Evolutionary conservation across 371 early-diverging fungal genomes (phyloP).

Genomic region (Mucor racemosus): DNA sequence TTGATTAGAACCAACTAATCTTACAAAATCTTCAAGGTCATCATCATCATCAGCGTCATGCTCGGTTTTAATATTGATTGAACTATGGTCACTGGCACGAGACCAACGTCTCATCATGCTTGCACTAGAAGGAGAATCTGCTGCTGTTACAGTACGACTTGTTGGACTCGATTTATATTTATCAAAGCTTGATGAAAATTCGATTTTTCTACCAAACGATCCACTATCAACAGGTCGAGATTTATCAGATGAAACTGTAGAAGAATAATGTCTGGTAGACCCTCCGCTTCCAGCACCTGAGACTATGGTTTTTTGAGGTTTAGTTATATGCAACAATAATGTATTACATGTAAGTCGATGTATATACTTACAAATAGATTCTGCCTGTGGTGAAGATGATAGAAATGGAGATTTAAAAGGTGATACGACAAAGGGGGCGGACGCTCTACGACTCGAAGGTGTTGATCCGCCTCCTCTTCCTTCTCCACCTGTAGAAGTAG

Average conservation of each 20-base stretch:
- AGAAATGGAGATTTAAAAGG: constrained; percentile 80
- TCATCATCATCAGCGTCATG: constrained; percentile 33
- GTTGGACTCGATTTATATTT: constrained; percentile 36
- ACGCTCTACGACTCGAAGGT: constrained; percentile 20
- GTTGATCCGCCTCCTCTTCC: background rate
- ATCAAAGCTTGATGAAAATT: constrained; percentile 46
- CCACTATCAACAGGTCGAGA: constrained; percentile 14
- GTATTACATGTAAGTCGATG: background rate
- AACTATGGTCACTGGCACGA: constrained; percentile 40
- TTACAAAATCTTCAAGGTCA: constrained; percentile 64
- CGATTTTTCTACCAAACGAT: constrained; percentile 34
- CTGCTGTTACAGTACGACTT: background rate
- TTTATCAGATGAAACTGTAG: constrained; percentile 5
- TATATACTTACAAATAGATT: constrained; percentile 37
- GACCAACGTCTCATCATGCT: constrained; percentile 36
- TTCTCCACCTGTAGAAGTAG: background rate
- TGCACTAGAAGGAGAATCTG: constrained; percentile 20
- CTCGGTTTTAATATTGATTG: constrained; percentile 18
- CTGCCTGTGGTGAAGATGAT: constrained; percentile 59
- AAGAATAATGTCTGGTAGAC: constrained; percentile 3
- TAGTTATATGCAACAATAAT: no score
- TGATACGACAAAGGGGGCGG: constrained; percentile 51
- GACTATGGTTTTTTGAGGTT: constrained; percentile 26
- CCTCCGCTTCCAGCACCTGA: constrained; percentile 17
- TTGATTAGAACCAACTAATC: constrained; percentile 59